These are phyloP conservation scores for Plasmodium falciparum DNA, from an alignment of 169 alveolate genomes.

Conservation along the genomic window DNA sequence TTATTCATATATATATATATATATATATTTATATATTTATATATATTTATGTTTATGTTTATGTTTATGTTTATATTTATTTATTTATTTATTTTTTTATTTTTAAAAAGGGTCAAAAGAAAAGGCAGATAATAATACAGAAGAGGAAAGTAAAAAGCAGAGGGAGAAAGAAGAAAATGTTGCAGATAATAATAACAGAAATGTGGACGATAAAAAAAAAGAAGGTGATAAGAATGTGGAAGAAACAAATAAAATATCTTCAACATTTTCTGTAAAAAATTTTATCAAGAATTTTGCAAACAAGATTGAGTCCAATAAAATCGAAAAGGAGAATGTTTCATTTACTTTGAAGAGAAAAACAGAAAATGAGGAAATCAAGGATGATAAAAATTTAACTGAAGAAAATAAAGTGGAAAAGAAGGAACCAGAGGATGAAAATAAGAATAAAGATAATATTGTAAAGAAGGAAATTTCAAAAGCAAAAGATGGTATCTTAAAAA, in stretches of 20 bases:
- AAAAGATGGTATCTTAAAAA: conserved; percentile 28
- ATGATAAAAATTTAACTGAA: neutral
- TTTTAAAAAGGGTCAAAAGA: neutral
- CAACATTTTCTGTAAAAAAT: conserved; percentile 9
- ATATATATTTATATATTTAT: too few species aligned
- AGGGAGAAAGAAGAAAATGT: neutral
- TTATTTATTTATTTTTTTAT: too few species aligned
- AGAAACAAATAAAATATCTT: conserved; percentile 4
- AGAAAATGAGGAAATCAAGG: neutral
- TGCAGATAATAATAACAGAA: neutral
- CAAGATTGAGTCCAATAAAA: conserved; percentile 14
- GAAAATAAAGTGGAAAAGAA: neutral
- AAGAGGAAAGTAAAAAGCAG: neutral
- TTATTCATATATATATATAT: too few species aligned
- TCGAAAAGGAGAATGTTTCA: neutral
- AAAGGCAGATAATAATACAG: neutral
- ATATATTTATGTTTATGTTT: too few species aligned
- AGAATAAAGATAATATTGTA: neutral
- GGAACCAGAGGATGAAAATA: neutral
- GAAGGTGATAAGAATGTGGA: neutral
- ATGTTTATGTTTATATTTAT: too few species aligned
- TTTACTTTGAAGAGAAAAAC: neutral
- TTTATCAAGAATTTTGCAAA: conserved; percentile 12
- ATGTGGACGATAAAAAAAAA: neutral
- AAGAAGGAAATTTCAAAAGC: neutral